Conservation (phyloP, 129 eudicot genomes). For the Flaveria trinervia region DNA sequence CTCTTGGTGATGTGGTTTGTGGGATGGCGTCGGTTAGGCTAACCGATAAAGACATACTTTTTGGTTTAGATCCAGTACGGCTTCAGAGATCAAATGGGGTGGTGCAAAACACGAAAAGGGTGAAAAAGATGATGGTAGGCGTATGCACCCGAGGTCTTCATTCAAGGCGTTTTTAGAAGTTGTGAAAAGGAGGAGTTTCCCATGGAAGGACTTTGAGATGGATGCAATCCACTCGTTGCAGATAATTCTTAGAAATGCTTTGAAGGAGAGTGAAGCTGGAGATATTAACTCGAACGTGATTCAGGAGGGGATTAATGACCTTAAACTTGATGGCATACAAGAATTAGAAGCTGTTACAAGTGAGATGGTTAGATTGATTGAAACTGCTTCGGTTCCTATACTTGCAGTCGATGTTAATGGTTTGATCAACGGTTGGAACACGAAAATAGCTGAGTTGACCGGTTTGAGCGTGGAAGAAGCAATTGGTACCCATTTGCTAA, state of each 20-base stretch:
- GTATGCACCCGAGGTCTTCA: slow-evolving; percentile 94
- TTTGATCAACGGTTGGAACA: slow-evolving; percentile 87
- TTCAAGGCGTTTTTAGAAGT: slow-evolving; percentile 93
- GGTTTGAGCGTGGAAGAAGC: slow-evolving; percentile 82
- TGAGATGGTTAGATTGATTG: slow-evolving; percentile 96
- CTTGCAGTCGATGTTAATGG: slow-evolving; percentile 87
- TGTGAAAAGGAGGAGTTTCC: slow-evolving; percentile 73
- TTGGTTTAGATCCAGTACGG: slow-evolving; percentile 93
- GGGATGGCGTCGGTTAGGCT: slow-evolving; percentile 92
- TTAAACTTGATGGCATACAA: slow-evolving; percentile 74
- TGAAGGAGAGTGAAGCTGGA: slow-evolving; percentile 44
- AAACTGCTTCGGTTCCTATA: slow-evolving; percentile 92
- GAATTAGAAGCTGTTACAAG: slow-evolving; percentile 84
- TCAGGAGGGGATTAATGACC: slow-evolving; percentile 63
- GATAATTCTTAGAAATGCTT: slow-evolving; percentile 77
- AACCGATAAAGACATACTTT: slow-evolving; percentile 67
- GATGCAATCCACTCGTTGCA: slow-evolving; percentile 97
- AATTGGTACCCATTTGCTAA: slow-evolving; percentile 64
- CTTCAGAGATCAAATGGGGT: slow-evolving; percentile 84
- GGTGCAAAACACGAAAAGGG: slow-evolving; percentile 88
- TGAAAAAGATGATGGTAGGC: slow-evolving; percentile 76
- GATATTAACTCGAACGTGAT: slow-evolving; percentile 44
- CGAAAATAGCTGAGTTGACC: slow-evolving; percentile 81
- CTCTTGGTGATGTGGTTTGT: slow-evolving; percentile 77
- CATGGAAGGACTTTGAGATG: slow-evolving; percentile 98